phyloP scores from a whole-genome alignment of 2,329 filamentous ascomycete genomes.

The Xylaria sp. region DNA sequence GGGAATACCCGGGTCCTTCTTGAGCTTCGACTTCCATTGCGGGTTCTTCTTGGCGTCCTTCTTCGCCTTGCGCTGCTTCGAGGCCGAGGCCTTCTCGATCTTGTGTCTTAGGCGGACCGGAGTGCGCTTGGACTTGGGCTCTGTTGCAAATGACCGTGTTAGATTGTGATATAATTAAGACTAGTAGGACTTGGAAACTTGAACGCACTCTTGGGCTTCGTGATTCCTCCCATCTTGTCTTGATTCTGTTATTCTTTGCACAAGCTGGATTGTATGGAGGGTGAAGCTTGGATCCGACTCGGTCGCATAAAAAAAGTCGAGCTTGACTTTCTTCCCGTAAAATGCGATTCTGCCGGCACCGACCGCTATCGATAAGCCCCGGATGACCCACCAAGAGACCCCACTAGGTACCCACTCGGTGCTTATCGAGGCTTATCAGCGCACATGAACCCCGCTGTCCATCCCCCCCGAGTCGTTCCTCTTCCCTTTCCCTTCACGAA shows the following conservation, averaged over 20 bases:
- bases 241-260: not conserved
- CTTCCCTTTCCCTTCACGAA: not conserved
- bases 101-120: conserved; percentile 88
- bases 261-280: not conserved
- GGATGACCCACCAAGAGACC: conserved; percentile 12
- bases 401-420: conserved; percentile 7
- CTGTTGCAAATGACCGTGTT: conserved; percentile 39
- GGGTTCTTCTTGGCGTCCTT: conserved; percentile 95
- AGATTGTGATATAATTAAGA: too few species aligned
- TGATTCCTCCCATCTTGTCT: conserved; percentile 30
- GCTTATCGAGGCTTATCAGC: too few species aligned
- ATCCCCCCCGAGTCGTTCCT: not conserved
- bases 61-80: conserved; percentile 84
- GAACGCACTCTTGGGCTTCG: conserved; percentile 31
- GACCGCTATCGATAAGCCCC: conserved; percentile 27
- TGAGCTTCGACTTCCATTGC: conserved; percentile 89
- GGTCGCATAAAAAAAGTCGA: conserved; percentile 24
- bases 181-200: not conserved
- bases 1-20: conserved; percentile 97
- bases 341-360: conserved; percentile 21
- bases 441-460: conserved; percentile 18
- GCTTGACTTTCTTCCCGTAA: not conserved
- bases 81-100: conserved; percentile 85
- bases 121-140: conserved; percentile 90
- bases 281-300: not conserved